Conservation (phyloP, 805 yeast genomes). For the Saturnispora sekii region DNA sequence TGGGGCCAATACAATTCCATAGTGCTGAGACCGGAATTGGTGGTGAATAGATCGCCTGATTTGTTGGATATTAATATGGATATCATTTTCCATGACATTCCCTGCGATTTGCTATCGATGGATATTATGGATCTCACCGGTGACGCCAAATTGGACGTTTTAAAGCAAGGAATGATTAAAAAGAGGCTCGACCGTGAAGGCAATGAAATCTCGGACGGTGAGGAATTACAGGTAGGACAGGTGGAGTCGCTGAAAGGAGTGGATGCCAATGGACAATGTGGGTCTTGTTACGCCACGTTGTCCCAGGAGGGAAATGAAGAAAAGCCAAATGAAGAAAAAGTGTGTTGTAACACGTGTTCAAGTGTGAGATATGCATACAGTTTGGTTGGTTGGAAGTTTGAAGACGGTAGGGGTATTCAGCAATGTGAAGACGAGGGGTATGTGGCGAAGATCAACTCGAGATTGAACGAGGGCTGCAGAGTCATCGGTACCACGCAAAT, state of each 20-base stretch:
- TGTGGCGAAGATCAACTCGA: slow-evolving; percentile 47
- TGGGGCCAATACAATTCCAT: slow-evolving; percentile 64
- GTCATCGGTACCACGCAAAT: slow-evolving; percentile 69
- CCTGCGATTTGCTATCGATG: slow-evolving; percentile 73
- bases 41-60: slow-evolving; percentile 76
- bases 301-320: slow-evolving; percentile 44
- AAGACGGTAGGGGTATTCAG: slow-evolving; percentile 75
- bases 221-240: slow-evolving; percentile 33
- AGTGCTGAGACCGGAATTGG: slow-evolving; percentile 69
- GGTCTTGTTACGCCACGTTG: slow-evolving; percentile 82
- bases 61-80: slow-evolving; percentile 73
- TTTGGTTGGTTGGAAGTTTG: slow-evolving; percentile 74
- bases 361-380: slow-evolving; percentile 76
- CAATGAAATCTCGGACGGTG: slow-evolving; percentile 28
- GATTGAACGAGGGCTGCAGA: slow-evolving; percentile 80
- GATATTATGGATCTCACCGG: slow-evolving; percentile 89
- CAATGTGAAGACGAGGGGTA: slow-evolving; percentile 91
- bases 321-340: slow-evolving; percentile 30
- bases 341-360: slow-evolving; percentile 81
- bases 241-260: slow-evolving; percentile 15
- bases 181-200: slow-evolving; percentile 54
- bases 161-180: slow-evolving; percentile 62
- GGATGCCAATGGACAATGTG: slow-evolving; percentile 49
- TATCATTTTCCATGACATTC: slow-evolving; percentile 71
- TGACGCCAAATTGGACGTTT: slow-evolving; percentile 65